Percentiles rank a stretch among this genome's conserved stretches.
phyloP scores from a whole-genome alignment of 768 basidiomycete species.

The Auricularia cornea region DNA sequence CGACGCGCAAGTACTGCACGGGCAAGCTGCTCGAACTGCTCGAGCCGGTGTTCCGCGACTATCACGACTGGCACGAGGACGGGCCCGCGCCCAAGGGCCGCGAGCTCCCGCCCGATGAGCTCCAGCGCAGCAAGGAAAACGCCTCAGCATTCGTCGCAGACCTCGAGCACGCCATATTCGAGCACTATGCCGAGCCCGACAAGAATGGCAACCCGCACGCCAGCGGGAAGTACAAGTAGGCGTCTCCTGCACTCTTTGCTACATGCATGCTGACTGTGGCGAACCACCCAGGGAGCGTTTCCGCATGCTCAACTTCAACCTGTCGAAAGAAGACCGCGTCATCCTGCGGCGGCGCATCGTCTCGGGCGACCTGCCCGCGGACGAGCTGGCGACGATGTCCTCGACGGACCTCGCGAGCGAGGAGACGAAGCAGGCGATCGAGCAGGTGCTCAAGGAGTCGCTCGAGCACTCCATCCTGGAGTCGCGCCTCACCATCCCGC shows the following conservation, averaged over 20 bases:
- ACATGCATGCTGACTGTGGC: slow-evolving; percentile 3
- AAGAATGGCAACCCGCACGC: slow-evolving; percentile 55
- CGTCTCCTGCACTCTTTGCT: slow-evolving; percentile 5
- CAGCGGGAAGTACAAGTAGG: slow-evolving; percentile 75
- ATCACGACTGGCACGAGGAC: slow-evolving; percentile 43
- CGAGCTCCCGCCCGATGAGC: slow-evolving; percentile 55
- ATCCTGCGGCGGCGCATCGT: slow-evolving; percentile 74
- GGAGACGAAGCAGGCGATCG: slow-evolving; percentile 75
- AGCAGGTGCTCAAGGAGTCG: slow-evolving; percentile 71
- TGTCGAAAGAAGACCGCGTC: slow-evolving; percentile 73
- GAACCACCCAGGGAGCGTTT: slow-evolving; percentile 63
- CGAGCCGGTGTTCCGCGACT: slow-evolving; percentile 58
- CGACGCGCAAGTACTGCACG: slow-evolving; percentile 71
- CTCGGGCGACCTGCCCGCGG: slow-evolving; percentile 52
- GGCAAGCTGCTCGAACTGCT: slow-evolving; percentile 68
- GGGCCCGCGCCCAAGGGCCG: slow-evolving; percentile 21
- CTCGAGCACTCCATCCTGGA: slow-evolving; percentile 74
- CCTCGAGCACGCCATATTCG: slow-evolving; percentile 70
- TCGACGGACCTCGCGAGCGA: slow-evolving; percentile 86
- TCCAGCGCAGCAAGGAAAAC: slow-evolving; percentile 41
- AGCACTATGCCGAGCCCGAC: slow-evolving; percentile 69
- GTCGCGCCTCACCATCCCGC: slow-evolving; percentile 50
- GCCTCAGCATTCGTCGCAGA: slow-evolving; percentile 59
- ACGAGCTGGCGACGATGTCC: slow-evolving; percentile 74
- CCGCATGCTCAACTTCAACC: slow-evolving; percentile 81